Conservation (phyloP, 352 stramenopile species). For the Phytophthora europaea region DNA sequence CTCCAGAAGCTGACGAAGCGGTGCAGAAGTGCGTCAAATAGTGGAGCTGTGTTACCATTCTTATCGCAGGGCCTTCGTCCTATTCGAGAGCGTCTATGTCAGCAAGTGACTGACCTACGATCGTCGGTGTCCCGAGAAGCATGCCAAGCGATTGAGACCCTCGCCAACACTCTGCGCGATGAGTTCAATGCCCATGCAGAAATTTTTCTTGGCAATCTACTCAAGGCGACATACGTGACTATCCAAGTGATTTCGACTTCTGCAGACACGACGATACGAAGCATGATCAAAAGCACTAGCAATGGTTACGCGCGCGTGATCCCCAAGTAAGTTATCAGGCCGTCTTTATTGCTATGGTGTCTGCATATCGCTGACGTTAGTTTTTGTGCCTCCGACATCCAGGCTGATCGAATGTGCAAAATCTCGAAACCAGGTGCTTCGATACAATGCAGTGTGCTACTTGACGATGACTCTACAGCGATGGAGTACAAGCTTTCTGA, state of each 20-base stretch:
- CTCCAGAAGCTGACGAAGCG: constrained; percentile 66
- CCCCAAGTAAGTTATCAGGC: constrained; percentile 60
- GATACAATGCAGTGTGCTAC: constrained; percentile 76
- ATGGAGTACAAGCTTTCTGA: constrained; percentile 75
- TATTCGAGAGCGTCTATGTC: constrained; percentile 71
- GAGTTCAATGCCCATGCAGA: constrained; percentile 87
- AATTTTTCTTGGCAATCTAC: constrained; percentile 68
- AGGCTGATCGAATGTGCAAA: constrained; percentile 84
- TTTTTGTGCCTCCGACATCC: background rate
- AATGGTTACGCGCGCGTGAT: constrained; percentile 80
- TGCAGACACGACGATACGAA: constrained; percentile 76
- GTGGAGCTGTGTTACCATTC: constrained; percentile 30
- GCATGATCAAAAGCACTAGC: constrained; percentile 80
- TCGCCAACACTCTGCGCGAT: constrained; percentile 70
- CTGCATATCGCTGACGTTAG: constrained; percentile 2
- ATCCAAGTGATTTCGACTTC: constrained; percentile 88
- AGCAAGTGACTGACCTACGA: constrained; percentile 83
- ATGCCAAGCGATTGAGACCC: constrained; percentile 72
- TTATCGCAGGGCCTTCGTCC: constrained; percentile 53
- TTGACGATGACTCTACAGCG: constrained; percentile 77
- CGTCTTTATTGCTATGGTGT: background rate
- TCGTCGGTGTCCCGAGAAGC: constrained; percentile 83
- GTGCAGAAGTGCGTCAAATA: constrained; percentile 51
- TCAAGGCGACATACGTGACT: constrained; percentile 91
- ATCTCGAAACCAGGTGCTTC: constrained; percentile 81